phyloP scores from a whole-genome alignment of 2,329 filamentous ascomycete species.

The Hypoxylon rubiginosum region DNA sequence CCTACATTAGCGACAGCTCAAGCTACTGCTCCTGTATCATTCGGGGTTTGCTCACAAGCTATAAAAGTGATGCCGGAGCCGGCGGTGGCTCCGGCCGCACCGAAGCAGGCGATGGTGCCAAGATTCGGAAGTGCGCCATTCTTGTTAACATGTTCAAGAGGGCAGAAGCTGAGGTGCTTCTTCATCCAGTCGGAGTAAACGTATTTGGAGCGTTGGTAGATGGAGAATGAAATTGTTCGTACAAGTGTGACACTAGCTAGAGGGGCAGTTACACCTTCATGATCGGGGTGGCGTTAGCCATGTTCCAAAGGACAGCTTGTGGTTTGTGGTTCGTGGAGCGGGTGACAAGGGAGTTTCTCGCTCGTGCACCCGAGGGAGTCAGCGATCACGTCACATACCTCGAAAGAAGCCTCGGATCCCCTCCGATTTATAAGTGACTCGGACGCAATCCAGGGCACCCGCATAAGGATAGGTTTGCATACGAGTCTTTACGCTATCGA shows the following conservation, averaged over 20 bases:
- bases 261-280: constrained; percentile 79
- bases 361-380: constrained; percentile 11
- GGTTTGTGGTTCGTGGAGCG: too few relatives aligned
- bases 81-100: constrained; percentile 81
- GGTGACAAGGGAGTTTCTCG: constrained; percentile 7
- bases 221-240: constrained; percentile 82
- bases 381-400: constrained; percentile 70
- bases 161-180: constrained; percentile 75
- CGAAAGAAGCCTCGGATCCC: constrained; percentile 83
- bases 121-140: constrained; percentile 78
- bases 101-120: constrained; percentile 81
- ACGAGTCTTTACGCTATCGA: constrained; percentile 90
- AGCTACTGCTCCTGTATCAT: background rate
- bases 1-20: constrained; percentile 30
- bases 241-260: constrained; percentile 83
- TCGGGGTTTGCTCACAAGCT: constrained; percentile 69
- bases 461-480: constrained; percentile 89
- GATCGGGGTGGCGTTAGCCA: constrained; percentile 44
- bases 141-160: constrained; percentile 78
- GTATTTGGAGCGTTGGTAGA: constrained; percentile 84
- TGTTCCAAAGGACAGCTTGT: constrained; percentile 5
- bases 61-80: constrained; percentile 84
- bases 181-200: constrained; percentile 78
- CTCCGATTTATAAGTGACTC: constrained; percentile 81
- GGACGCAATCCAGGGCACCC: constrained; percentile 80